These are phyloP conservation scores for Prunus padus DNA, from an alignment of 306 rosid species.

Conservation along the genomic window DNA sequence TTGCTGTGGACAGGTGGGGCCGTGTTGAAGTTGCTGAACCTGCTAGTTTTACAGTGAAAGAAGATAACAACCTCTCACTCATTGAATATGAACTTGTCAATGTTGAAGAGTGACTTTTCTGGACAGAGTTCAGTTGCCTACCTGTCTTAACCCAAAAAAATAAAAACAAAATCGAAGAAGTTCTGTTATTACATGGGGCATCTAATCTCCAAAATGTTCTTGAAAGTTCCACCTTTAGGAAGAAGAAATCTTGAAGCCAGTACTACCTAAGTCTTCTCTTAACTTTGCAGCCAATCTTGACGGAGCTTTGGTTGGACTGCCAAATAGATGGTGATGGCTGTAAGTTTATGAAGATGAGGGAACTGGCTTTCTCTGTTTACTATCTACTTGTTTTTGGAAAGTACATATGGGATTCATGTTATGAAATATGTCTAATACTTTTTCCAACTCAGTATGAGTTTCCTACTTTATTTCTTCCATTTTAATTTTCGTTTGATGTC, in stretches of 20 bases:
- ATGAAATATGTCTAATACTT: constrained; percentile 23
- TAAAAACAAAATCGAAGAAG: constrained; percentile 48
- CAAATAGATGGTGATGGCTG: constrained; percentile 38
- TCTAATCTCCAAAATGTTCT: constrained; percentile 34
- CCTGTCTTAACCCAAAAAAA: constrained; percentile 43
- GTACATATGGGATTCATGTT: constrained; percentile 31
- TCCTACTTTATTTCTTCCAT: not conserved
- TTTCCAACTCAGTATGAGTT: constrained; percentile 8
- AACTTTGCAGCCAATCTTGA: constrained; percentile 40
- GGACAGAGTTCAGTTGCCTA: constrained; percentile 31
- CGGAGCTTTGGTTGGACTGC: constrained; percentile 43
- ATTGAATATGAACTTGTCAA: constrained; percentile 44
- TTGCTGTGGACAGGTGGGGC: constrained; percentile 52
- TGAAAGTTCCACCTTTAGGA: constrained; percentile 41
- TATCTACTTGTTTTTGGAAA: constrained; percentile 42
- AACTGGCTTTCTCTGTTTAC: constrained; percentile 47
- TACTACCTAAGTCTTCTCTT: constrained; percentile 38
- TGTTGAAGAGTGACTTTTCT: constrained; percentile 39
- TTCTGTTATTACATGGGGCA: constrained; percentile 42
- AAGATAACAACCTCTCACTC: constrained; percentile 48
- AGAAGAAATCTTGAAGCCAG: constrained; percentile 53
- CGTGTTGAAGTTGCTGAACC: constrained; percentile 46
- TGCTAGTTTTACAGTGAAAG: constrained; percentile 39
- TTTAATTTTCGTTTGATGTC: not conserved
- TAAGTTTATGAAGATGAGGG: constrained; percentile 34